These are phyloP conservation scores for Fusarium sacchari DNA, from an alignment of 2,329 filamentous ascomycete genomes.

Conservation along the genomic window DNA sequence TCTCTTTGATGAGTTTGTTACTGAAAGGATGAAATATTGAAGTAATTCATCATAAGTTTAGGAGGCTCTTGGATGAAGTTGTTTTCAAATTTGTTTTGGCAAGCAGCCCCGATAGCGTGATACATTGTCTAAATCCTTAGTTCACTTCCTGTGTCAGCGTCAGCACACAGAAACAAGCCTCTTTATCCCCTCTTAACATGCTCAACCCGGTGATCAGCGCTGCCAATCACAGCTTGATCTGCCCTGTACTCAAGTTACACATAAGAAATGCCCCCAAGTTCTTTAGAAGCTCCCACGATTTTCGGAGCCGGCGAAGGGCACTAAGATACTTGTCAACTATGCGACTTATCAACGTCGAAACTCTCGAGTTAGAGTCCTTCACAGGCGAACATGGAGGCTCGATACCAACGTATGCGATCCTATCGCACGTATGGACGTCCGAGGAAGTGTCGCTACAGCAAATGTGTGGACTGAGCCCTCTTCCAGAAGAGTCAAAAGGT, in stretches of 20 bases:
- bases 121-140: neutral
- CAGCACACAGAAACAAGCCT: neutral
- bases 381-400: neutral
- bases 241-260: neutral
- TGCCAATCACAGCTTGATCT: neutral
- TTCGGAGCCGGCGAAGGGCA: neutral
- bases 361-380: conserved; percentile 11
- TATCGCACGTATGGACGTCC: conserved; percentile 12
- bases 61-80: neutral
- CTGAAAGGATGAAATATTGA: too few species aligned
- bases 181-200: neutral
- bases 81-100: neutral
- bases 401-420: conserved; percentile 6
- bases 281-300: neutral
- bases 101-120: neutral
- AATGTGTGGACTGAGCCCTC: neutral
- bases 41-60: fast-evolving
- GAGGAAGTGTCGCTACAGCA: conserved; percentile 1
- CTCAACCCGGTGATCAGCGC: neutral
- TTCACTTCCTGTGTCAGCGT: neutral
- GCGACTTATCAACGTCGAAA: conserved; percentile 20
- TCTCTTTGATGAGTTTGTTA: too few species aligned
- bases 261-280: neutral
- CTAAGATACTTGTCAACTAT: neutral
- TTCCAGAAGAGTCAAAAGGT: neutral